These are phyloP conservation scores for Paecilomyces fulvus DNA, from an alignment of 2,329 filamentous ascomycete genomes.

Conservation along the genomic window DNA sequence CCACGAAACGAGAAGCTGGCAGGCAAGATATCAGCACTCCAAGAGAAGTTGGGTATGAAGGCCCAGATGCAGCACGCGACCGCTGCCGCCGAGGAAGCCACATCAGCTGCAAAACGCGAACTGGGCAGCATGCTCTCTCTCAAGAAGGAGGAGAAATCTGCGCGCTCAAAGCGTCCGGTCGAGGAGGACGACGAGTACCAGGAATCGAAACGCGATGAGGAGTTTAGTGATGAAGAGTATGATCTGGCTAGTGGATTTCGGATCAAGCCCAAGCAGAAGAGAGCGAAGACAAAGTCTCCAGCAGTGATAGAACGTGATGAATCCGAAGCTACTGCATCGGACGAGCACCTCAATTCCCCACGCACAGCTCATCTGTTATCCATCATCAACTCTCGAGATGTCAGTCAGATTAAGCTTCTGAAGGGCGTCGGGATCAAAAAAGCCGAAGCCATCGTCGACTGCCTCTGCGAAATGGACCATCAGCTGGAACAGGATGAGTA, in stretches of 20 bases:
- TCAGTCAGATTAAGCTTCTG: constrained; percentile 38
- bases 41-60: constrained; percentile 39
- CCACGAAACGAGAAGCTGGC: constrained; percentile 72
- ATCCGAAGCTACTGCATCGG: constrained; percentile 1
- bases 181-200: constrained; percentile 27
- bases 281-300: constrained; percentile 15
- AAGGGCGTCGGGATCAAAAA: constrained; percentile 41
- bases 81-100: constrained; percentile 8
- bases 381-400: constrained; percentile 38
- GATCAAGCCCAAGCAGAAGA: constrained; percentile 17
- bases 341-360: constrained; percentile 25
- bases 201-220: constrained; percentile 12
- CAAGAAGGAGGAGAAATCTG: constrained; percentile 18
- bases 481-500: constrained; percentile 10
- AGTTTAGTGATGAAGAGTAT: constrained; percentile 24
- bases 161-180: constrained; percentile 19
- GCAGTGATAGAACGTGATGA: constrained; percentile 10
- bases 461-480: constrained; percentile 36
- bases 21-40: constrained; percentile 46
- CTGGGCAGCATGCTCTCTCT: constrained; percentile 27
- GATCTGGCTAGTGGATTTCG: constrained; percentile 1
- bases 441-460: constrained; percentile 41
- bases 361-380: constrained; percentile 36
- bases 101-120: constrained; percentile 14
- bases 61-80: constrained; percentile 9